Conservation (phyloP, 768 basidiomycete species). For the Tulasnella sp. region DNA sequence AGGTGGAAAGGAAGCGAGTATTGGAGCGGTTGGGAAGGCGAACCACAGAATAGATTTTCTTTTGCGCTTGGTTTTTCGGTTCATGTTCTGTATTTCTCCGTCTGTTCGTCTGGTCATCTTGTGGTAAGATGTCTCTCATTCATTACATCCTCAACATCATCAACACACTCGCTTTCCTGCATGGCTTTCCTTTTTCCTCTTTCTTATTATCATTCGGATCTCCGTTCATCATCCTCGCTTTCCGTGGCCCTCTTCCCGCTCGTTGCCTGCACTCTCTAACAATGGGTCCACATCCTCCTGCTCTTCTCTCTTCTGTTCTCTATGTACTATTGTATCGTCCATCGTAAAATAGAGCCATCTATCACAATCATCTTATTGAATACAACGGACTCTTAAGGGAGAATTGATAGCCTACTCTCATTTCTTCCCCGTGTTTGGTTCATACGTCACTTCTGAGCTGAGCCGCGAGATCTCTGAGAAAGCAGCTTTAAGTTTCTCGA, state of each 20-base stretch:
- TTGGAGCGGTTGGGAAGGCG: slow-evolving; percentile 3
- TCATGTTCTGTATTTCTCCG: no score
- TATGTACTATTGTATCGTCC: background rate
- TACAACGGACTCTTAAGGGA: no score
- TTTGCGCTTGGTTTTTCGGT: no score
- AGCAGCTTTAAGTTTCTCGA: slow-evolving; percentile 67
- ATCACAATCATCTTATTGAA: background rate
- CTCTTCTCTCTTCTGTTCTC: background rate
- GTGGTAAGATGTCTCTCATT: no score
- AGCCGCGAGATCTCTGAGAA: slow-evolving; percentile 83
- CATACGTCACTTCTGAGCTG: slow-evolving; percentile 37
- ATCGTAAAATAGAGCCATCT: background rate
- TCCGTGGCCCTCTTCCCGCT: background rate
- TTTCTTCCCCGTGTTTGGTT: slow-evolving; percentile 2
- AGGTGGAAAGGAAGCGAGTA: slow-evolving; percentile 21
- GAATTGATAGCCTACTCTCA: no score
- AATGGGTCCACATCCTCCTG: background rate
- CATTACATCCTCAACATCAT: no score
- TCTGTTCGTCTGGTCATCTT: no score
- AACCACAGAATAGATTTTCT: no score
- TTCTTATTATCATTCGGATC: background rate
- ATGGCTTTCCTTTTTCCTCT: background rate
- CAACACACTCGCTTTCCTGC: no score
- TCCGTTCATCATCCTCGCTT: background rate
- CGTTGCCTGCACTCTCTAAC: no score